Evolutionary conservation across 371 early-diverging fungal genomes (phyloP).

Genomic region (Mortierella sp.): DNA sequence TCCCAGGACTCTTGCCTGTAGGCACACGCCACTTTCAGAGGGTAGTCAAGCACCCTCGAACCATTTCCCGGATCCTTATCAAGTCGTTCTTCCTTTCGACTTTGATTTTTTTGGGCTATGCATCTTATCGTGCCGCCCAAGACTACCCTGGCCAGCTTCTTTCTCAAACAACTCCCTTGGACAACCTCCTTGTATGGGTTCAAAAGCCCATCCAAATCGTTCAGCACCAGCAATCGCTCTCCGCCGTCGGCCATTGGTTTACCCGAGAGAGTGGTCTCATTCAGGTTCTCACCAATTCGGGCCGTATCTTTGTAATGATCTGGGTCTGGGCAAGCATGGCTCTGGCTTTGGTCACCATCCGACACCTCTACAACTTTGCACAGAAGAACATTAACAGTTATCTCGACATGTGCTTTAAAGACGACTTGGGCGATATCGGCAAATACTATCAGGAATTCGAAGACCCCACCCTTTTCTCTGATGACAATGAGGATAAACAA

Average conservation of each 20-base stretch:
- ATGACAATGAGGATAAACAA: slow-evolving; percentile 1
- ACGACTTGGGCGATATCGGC: slow-evolving; percentile 31
- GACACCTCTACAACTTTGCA: neutral
- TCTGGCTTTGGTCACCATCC: slow-evolving; percentile 9
- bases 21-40: slow-evolving; percentile 11
- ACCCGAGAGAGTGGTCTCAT: too few species aligned
- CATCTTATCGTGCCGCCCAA: neutral
- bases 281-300: too few species aligned
- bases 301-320: slow-evolving; percentile 7
- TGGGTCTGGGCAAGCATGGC: slow-evolving; percentile 12
- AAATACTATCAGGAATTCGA: slow-evolving; percentile 27
- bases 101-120: neutral
- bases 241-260: too few species aligned
- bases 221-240: too few species aligned
- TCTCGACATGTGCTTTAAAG: slow-evolving; percentile 12
- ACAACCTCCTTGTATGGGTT: too few species aligned
- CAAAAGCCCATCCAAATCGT: too few species aligned
- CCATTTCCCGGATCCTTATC: slow-evolving; percentile 16
- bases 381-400: neutral
- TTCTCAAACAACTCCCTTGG: too few species aligned
- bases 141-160: too few species aligned
- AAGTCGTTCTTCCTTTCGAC: slow-evolving; percentile 20
- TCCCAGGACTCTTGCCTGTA: slow-evolving; percentile 20
- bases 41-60: neutral
- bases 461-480: neutral